Conservation (phyloP, 2,329 filamentous ascomycete genomes). For the Sporothrix mexicana region DNA sequence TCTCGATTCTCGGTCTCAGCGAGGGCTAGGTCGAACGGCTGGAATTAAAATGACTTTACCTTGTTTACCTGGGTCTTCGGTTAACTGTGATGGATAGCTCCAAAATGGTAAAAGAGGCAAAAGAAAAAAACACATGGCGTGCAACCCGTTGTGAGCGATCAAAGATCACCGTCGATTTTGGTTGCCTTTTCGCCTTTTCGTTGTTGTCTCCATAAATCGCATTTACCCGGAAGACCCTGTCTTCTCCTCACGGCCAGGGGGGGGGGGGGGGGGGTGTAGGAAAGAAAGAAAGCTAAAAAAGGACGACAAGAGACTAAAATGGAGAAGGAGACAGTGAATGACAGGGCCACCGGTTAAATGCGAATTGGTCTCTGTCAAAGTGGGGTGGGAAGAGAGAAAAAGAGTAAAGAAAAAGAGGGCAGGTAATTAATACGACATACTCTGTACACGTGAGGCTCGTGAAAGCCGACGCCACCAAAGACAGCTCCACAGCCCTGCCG, state of each 20-base stretch:
- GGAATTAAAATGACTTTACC: no score
- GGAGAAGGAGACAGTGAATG: background rate
- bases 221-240: slow-evolving; percentile 15
- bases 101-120: background rate
- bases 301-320: background rate
- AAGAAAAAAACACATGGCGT: background rate
- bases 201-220: background rate
- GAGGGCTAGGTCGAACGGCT: no score
- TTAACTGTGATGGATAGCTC: background rate
- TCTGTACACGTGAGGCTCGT: background rate
- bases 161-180: background rate
- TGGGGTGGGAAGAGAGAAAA: background rate
- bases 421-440: no score
- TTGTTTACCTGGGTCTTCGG: background rate
- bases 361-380: background rate
- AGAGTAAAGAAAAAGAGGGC: background rate
- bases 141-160: background rate
- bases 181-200: no score
- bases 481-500: background rate
- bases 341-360: background rate
- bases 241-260: slow-evolving; percentile 12
- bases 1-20: no score
- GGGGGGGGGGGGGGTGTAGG: slow-evolving; percentile 7
- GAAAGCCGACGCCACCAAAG: background rate
- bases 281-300: background rate